Base-by-base conservation (phyloP, 768 basidiomycete species). In the Rickenella mellea region DNA sequence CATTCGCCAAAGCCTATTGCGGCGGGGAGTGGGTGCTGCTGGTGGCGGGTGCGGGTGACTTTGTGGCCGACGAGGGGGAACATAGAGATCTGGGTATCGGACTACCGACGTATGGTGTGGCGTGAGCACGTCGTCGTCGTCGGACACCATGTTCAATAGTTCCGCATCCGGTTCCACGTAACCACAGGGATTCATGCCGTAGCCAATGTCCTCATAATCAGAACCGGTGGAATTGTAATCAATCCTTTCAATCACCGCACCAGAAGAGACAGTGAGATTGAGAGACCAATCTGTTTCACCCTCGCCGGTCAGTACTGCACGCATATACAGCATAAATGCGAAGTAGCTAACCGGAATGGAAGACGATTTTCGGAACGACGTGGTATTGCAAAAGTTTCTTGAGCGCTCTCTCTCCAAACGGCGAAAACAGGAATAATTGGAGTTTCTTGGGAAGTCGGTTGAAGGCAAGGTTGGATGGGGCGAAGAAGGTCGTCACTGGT, bases 381-480 rank as follows among this genome's bases (percentile, higher is more conserved):
- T 83, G 79, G 57, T 70, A 81, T 33, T 73, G 61, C 11, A 83
- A 50, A 15, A 82, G 44, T 56, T 78, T 80, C 47, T 61, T 68
- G 40, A 82, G 47, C 9, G 59, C 70, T 15, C 49, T 55, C 25
- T 64, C 60, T 6, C 80, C 80, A 42, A 75, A 72, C 1, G 76
- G 74, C 4, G 78, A 79, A 58, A 80, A 80, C 39, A 80, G 60
- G 66, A 68, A 80, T 21, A 67, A 49, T 44, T 62, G 63, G 19
- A 80, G 66, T 39, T 66, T 69, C n/a, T 44, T 51, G 1, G 80
- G 80, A 12, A 80, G 64, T 12, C 50, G 54, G 21, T 63, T 47
- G 48, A 71, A 76, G 35, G 68, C 69, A 46, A 55, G 60, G 52
- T 71, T 83, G 47, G 59, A 73, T 32, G 65, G 81, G 10, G 64